Conservation (phyloP, 768 basidiomycete species). For the Hericium coralloides region DNA sequence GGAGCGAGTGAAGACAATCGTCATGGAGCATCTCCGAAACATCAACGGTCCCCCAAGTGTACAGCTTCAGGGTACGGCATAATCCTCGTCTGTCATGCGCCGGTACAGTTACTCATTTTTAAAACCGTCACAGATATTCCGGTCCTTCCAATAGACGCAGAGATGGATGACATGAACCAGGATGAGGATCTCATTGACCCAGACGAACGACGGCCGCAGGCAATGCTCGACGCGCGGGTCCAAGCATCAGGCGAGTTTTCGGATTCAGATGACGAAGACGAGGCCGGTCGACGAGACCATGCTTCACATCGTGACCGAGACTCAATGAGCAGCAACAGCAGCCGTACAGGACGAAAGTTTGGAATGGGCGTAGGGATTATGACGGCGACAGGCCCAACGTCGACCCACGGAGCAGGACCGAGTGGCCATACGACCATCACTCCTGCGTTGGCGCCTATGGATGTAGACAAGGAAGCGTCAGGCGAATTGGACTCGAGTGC, state of each 20-base stretch:
- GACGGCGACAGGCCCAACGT: conserved; percentile 43
- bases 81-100: not conserved
- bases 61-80: conserved; percentile 69
- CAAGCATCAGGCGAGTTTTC: conserved; percentile 87
- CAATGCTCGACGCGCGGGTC: conserved; percentile 70
- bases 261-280: conserved; percentile 97
- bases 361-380: conserved; percentile 66
- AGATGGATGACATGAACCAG: conserved; percentile 69
- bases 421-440: conserved; percentile 28
- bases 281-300: conserved; percentile 72
- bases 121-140: conserved; percentile 60
- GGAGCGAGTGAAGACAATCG: conserved; percentile 85
- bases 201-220: conserved; percentile 67
- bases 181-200: conserved; percentile 79
- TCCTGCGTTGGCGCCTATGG: conserved; percentile 9
- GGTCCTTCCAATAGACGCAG: conserved; percentile 71
- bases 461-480: conserved; percentile 5
- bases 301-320: conserved; percentile 31
- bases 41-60: conserved; percentile 86
- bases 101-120: not conserved
- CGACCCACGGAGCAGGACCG: conserved; percentile 67
- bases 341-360: conserved; percentile 34
- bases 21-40: conserved; percentile 84
- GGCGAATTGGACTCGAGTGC: not conserved
- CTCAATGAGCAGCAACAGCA: conserved; percentile 30